Evolutionary conservation across 441 rosid genomes (phyloP).

Genomic region (Kokia cookei): DNA sequence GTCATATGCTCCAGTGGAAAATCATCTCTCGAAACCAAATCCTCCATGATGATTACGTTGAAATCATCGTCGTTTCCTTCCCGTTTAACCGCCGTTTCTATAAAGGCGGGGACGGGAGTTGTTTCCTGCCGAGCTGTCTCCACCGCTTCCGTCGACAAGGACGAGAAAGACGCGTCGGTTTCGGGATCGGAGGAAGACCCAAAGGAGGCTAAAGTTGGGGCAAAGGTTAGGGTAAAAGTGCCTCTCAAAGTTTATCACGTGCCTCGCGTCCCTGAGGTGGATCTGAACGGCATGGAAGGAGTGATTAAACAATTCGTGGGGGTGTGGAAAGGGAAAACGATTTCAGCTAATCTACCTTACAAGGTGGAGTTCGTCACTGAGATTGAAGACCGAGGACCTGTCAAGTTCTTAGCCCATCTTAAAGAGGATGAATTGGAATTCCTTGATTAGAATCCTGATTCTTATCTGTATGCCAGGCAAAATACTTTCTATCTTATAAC

Average conservation of each 20-base stretch:
- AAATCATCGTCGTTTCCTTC: conserved; percentile 16
- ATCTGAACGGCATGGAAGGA: conserved; percentile 82
- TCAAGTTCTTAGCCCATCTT: conserved; percentile 86
- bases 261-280: conserved; percentile 74
- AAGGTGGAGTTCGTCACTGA: conserved; percentile 67
- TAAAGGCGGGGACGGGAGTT: background rate
- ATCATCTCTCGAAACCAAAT: background rate
- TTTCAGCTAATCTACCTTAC: conserved; percentile 84
- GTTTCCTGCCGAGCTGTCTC: conserved; percentile 32
- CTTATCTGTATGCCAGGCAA: conserved; percentile 15
- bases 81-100: background rate
- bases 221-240: conserved; percentile 66
- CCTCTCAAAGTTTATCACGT: conserved; percentile 90
- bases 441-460: conserved; percentile 21
- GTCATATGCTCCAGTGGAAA: conserved; percentile 4
- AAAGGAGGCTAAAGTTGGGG: conserved; percentile 49
- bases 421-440: conserved; percentile 84
- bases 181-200: conserved; percentile 18
- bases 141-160: conserved; percentile 21
- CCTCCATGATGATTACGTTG: background rate
- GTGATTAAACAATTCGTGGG: conserved; percentile 66
- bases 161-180: conserved; percentile 1
- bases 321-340: conserved; percentile 78
- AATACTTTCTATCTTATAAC: background rate
- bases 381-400: conserved; percentile 71